Evolutionary conservation across 2,329 filamentous ascomycete genomes (phyloP).

Genomic region (Fusarium citri): DNA sequence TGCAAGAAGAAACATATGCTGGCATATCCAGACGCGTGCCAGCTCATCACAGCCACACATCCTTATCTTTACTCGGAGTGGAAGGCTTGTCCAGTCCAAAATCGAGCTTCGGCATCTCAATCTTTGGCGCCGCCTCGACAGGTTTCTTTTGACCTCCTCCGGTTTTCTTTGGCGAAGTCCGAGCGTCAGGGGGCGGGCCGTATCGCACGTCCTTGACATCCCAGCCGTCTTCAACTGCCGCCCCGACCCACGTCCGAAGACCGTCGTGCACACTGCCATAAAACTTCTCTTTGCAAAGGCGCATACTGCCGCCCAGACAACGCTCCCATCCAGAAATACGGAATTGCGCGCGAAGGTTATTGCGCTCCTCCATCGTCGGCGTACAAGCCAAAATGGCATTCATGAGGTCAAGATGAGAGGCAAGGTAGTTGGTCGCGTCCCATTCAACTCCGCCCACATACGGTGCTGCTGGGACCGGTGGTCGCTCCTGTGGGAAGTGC

Average conservation of each 20-base stretch:
- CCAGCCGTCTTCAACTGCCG: constrained; percentile 90
- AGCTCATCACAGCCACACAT: constrained; percentile 48
- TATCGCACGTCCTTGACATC: constrained; percentile 83
- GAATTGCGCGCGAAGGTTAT: constrained; percentile 80
- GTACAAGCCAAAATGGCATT: constrained; percentile 91
- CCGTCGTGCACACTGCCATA: constrained; percentile 92
- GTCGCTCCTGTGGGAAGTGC: constrained; percentile 86
- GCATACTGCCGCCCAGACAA: constrained; percentile 83
- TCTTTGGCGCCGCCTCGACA: constrained; percentile 67
- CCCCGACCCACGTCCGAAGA: constrained; percentile 88
- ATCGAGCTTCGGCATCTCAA: constrained; percentile 70
- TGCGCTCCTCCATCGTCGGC: constrained; percentile 76
- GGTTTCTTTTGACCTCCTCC: constrained; percentile 59
- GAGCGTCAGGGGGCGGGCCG: constrained; percentile 63
- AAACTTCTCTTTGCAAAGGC: constrained; percentile 97
- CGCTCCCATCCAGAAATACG: constrained; percentile 91
- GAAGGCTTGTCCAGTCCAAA: constrained; percentile 56
- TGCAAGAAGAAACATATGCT: constrained; percentile 39
- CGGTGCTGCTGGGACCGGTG: constrained; percentile 91
- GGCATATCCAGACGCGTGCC: constrained; percentile 23
- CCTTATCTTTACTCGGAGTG: constrained; percentile 48
- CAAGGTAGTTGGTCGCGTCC: constrained; percentile 97
- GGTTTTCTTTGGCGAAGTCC: constrained; percentile 49
- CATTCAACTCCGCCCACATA: constrained; percentile 98
- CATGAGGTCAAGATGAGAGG: constrained; percentile 89